These are phyloP conservation scores for Candida sonorensis DNA, from an alignment of 805 yeast species.

Conservation along the genomic window DNA sequence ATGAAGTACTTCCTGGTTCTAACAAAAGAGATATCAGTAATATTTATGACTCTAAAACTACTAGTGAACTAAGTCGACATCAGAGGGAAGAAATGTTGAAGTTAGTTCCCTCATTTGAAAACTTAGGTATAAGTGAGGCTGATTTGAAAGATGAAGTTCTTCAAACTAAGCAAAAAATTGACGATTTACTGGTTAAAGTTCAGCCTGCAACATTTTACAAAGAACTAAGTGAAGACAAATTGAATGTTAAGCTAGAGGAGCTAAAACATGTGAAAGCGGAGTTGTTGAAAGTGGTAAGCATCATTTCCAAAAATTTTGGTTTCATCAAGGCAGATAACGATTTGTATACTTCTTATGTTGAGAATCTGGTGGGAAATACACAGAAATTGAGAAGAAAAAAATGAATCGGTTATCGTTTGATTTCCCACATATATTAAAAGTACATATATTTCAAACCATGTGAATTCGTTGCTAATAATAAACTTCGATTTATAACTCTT, in stretches of 20 bases:
- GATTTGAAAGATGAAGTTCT: constrained; percentile 20
- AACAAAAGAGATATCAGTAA: constrained; percentile 5
- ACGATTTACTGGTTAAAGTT: constrained; percentile 12
- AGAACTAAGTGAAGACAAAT: constrained; percentile 22
- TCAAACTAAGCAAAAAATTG: constrained; percentile 18
- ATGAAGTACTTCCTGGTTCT: constrained; percentile 34
- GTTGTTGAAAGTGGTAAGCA: constrained; percentile 24
- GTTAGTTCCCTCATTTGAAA: constrained; percentile 29
- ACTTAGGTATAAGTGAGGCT: constrained; percentile 26
- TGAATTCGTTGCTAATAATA: too few species aligned
- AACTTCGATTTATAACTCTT: constrained; percentile 3
- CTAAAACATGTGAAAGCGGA: constrained; percentile 31
- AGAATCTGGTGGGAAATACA: constrained; percentile 83
- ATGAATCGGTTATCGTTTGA: too few species aligned
- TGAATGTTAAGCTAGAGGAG: constrained; percentile 32
- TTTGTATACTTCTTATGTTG: constrained; percentile 81
- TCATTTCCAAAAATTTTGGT: constrained; percentile 46
- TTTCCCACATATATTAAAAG: too few species aligned
- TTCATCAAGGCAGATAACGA: constrained; percentile 57
- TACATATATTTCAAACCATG: too few species aligned
- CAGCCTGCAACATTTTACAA: constrained; percentile 22
- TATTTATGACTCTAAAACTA: constrained; percentile 8
- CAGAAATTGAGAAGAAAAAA: constrained; percentile 58
- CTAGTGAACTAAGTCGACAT: constrained; percentile 4
- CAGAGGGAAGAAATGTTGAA: constrained; percentile 8